Conservation (phyloP, 352 stramenopile genomes). For the Phytophthora boehmeriae region DNA sequence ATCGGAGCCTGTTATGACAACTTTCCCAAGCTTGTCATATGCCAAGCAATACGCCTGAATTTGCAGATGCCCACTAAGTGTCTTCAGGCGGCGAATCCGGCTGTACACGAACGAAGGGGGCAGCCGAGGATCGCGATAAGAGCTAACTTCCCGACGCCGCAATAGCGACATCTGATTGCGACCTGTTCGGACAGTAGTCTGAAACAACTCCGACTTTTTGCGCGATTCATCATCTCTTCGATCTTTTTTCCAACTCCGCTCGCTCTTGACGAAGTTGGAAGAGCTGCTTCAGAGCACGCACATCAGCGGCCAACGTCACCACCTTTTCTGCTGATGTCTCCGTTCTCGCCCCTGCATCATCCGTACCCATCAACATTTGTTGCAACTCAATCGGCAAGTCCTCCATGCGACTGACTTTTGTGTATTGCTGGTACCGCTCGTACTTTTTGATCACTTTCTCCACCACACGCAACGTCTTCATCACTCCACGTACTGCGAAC, state of each 20-base stretch:
- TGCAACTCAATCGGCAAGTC: slow-evolving; percentile 60
- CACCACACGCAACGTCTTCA: slow-evolving; percentile 62
- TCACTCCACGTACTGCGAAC: slow-evolving; percentile 43
- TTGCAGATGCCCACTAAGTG: slow-evolving; percentile 92
- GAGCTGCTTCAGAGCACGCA: slow-evolving; percentile 75
- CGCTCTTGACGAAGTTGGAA: slow-evolving; percentile 68
- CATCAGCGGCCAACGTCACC: slow-evolving; percentile 65
- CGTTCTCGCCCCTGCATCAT: slow-evolving; percentile 4
- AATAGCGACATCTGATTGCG: slow-evolving; percentile 67
- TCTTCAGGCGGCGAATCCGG: slow-evolving; percentile 80
- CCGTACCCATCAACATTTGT: slow-evolving; percentile 32
- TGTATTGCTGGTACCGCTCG: slow-evolving; percentile 66
- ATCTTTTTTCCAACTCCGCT: slow-evolving; percentile 36
- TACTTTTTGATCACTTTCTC: slow-evolving; percentile 78
- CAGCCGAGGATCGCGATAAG: slow-evolving; percentile 31
- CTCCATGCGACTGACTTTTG: slow-evolving; percentile 47
- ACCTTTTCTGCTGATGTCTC: slow-evolving; percentile 39
- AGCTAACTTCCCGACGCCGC: slow-evolving; percentile 56
- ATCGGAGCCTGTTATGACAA: slow-evolving; percentile 97
- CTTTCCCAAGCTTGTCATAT: slow-evolving; percentile 95
- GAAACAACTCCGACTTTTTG: slow-evolving; percentile 50
- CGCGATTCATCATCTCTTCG: slow-evolving; percentile 39
- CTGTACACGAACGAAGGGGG: slow-evolving; percentile 78
- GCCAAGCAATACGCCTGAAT: slow-evolving; percentile 96
- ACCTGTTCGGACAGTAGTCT: slow-evolving; percentile 49